Percentiles rank a stretch among this genome's conserved stretches.
phyloP scores from a whole-genome alignment of 2,329 filamentous ascomycete species.

The Penicillium griseofulvum region DNA sequence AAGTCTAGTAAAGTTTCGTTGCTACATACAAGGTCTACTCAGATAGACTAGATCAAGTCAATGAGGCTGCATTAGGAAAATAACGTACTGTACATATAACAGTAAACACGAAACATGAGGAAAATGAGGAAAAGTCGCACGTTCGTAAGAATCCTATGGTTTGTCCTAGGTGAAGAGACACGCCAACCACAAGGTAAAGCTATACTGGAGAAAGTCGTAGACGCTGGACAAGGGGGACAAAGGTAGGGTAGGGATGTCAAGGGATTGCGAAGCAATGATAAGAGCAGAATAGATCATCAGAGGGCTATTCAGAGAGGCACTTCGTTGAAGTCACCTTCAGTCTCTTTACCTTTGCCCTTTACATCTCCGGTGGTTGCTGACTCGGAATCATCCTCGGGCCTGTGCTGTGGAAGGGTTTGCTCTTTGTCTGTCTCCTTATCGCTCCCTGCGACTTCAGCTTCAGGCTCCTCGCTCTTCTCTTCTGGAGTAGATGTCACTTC shows the following conservation, averaged over 20 bases:
- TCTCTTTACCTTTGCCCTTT: conserved; percentile 33
- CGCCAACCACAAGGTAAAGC: conserved; percentile 13
- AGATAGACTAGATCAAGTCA: background rate
- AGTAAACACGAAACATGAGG: conserved; percentile 13
- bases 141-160: conserved; percentile 13
- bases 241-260: background rate
- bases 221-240: conserved; percentile 5
- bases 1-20: no score
- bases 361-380: conserved; percentile 14
- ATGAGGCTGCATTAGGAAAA: conserved; percentile 12
- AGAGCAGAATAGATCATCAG: conserved; percentile 6
- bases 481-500: conserved; percentile 6
- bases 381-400: conserved; percentile 21
- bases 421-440: conserved; percentile 28
- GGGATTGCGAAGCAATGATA: background rate
- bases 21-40: background rate
- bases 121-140: conserved; percentile 6
- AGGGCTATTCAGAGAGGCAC: conserved; percentile 28
- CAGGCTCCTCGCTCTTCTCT: conserved; percentile 16
- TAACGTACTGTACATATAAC: conserved; percentile 22
- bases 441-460: conserved; percentile 9
- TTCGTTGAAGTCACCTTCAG: conserved; percentile 37
- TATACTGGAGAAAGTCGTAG: conserved; percentile 21
- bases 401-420: conserved; percentile 23
- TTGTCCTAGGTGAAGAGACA: conserved; percentile 3